phyloP scores from a whole-genome alignment of 2,329 filamentous ascomycete genomes.

The Colletotrichum sp. region DNA sequence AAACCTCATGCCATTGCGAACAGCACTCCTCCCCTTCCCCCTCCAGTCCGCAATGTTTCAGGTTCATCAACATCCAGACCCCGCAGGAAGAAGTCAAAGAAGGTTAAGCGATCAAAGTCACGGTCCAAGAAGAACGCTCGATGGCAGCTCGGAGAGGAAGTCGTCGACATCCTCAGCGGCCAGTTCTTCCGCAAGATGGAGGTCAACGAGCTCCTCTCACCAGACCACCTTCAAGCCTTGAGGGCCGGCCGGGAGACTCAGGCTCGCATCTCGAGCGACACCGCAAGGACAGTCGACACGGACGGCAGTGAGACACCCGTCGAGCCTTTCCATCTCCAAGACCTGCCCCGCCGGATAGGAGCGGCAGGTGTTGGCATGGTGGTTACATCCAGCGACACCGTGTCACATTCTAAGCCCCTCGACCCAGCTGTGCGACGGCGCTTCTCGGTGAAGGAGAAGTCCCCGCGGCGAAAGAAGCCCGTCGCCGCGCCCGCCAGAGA shows the following conservation, averaged over 20 bases:
- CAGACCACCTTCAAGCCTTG: constrained; percentile 38
- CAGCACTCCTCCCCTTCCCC: constrained; percentile 23
- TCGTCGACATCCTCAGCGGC: constrained; percentile 61
- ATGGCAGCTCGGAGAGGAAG: constrained; percentile 61
- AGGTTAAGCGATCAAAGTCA: constrained; percentile 26
- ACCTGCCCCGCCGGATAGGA: constrained; percentile 46
- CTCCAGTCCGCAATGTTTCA: constrained; percentile 32
- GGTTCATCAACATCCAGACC: constrained; percentile 35
- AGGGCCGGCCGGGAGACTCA: constrained; percentile 35
- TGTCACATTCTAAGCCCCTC: constrained; percentile 27
- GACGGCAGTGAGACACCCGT: constrained; percentile 45
- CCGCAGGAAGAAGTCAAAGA: constrained; percentile 48
- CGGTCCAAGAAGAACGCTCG: constrained; percentile 39
- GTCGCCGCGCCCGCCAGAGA: background rate
- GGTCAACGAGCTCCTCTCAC: constrained; percentile 64
- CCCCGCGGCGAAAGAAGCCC: background rate
- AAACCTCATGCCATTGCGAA: constrained; percentile 25
- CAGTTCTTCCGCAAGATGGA: constrained; percentile 61
- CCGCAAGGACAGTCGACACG: constrained; percentile 25
- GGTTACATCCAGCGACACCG: constrained; percentile 31
- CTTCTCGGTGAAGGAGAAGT: constrained; percentile 25
- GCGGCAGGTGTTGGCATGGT: constrained; percentile 38
- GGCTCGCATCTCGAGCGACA: constrained; percentile 31
- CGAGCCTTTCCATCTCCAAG: constrained; percentile 56
- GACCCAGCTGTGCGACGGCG: constrained; percentile 26